Base-by-base conservation (phyloP, 2,329 filamentous ascomycete species). In the Sclerotiophoma versabilis region DNA sequence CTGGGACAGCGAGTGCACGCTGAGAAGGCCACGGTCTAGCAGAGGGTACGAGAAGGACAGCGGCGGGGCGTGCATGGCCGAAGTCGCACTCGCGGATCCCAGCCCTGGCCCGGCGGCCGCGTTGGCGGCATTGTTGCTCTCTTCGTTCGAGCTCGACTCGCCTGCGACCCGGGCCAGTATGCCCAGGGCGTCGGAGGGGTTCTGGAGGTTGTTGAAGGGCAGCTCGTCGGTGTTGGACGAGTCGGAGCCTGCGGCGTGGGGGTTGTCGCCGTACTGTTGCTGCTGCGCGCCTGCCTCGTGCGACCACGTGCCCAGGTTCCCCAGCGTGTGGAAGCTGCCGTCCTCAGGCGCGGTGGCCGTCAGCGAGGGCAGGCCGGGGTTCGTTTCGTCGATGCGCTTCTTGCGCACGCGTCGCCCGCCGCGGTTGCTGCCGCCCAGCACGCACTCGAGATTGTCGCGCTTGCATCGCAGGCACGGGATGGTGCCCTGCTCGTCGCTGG, bases 401-500 rank as follows among this genome's bases (percentile, higher is more conserved):
- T 83, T 84, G 47, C 83, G 80, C 52, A 85, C 79, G 39, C 84
- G 79, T 49, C 83, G 78, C 12, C 84, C 84, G 38, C 84, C 84
- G 49, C 84, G 80, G 64, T 86, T 86, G 41, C 82, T 84, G 37
- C 81, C 81, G 7, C 83, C 84, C 17, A 86, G 77, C 10, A 86
- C 78, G 66, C 84, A 87, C 56, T 86, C 83, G 46, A 83, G 81
- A 51, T 79, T 77, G 58, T 85, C 83, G 61, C 81, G 80, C 57
- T 82, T 79, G 71, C 84, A 87, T 49, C 84, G 76, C 45, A 83
- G 79, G 61, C 84, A 87, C 22, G 84, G 84, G 23, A 76, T 80
- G 66, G 68, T 79, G 70, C 67, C 80, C 71, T 74, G 76, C 70
- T 71, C 82, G 73, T 77, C 81, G 75, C 73, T 76, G 49, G 0